These are phyloP conservation scores for Pythium aristosporum DNA, from an alignment of 352 stramenopile genomes.

Conservation along the genomic window DNA sequence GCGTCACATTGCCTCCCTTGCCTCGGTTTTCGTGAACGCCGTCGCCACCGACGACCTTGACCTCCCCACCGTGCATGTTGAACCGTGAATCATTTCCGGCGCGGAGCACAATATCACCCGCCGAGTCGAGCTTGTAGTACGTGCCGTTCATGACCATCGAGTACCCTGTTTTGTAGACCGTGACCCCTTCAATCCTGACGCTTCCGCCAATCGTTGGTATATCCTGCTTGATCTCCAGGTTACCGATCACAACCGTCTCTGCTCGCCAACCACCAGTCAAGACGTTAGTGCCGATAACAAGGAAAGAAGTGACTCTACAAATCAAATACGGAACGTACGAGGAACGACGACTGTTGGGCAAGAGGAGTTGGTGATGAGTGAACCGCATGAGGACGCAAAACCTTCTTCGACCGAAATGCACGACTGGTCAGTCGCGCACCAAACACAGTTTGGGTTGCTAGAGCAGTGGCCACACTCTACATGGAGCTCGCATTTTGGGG, in stretches of 20 bases:
- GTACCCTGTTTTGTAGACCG: constrained; percentile 36
- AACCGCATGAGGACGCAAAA: constrained; percentile 75
- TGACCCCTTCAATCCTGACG: constrained; percentile 40
- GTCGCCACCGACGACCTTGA: constrained; percentile 62
- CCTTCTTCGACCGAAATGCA: constrained; percentile 88
- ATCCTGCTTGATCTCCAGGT: constrained; percentile 55
- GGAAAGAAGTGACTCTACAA: constrained; percentile 1
- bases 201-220: constrained; percentile 38
- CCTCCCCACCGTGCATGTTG: constrained; percentile 55
- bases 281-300: neutral
- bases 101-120: constrained; percentile 48
- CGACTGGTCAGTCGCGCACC: constrained; percentile 83
- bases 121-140: constrained; percentile 38
- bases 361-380: constrained; percentile 82
- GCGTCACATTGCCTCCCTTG: constrained; percentile 65
- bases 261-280: neutral
- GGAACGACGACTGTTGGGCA: constrained; percentile 78
- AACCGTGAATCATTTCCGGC: constrained; percentile 69
- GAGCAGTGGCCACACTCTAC: constrained; percentile 69
- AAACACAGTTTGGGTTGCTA: constrained; percentile 70
- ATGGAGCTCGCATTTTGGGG: constrained; percentile 51
- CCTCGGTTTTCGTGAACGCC: constrained; percentile 79
- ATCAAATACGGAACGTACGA: constrained; percentile 35
- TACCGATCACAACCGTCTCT: constrained; percentile 58
- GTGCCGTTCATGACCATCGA: constrained; percentile 44